phyloP scores from a whole-genome alignment of 2,329 filamentous ascomycete species.

The Phialocephala subalpina region DNA sequence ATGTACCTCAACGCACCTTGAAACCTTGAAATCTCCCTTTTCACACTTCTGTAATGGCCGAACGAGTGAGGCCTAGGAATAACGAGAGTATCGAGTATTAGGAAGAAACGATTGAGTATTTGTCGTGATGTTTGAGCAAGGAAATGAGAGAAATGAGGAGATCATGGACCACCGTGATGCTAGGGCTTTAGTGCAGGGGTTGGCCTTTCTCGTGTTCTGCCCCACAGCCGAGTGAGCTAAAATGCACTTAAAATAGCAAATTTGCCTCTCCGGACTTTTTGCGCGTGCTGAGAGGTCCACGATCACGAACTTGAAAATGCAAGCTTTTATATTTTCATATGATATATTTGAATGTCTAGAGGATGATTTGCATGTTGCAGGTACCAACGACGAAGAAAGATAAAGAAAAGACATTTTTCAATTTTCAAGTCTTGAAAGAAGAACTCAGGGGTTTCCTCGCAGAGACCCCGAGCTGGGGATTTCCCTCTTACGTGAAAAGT shows the following conservation, averaged over 20 bases:
- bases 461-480: neutral
- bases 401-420: neutral
- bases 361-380: neutral
- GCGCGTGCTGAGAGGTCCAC: conserved; percentile 6
- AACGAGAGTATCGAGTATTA: conserved; percentile 25
- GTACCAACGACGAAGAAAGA: neutral
- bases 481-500: neutral
- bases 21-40: conserved; percentile 12
- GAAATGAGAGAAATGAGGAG: conserved; percentile 15
- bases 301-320: neutral
- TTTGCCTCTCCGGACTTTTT: neutral
- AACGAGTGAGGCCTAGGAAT: conserved; percentile 38
- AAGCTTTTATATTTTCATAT: neutral
- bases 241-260: conserved; percentile 7
- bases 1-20: conserved; percentile 5
- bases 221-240: conserved; percentile 1
- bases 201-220: conserved; percentile 12
- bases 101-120: neutral
- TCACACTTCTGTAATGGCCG: conserved; percentile 26
- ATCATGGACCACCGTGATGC: conserved; percentile 8
- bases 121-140: neutral
- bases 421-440: neutral
- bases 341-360: neutral
- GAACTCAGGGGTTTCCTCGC: neutral
- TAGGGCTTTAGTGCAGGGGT: conserved; percentile 15